Evolutionary conservation across 148 eudicot species (phyloP).

Genomic region (Cornus suecica): DNA sequence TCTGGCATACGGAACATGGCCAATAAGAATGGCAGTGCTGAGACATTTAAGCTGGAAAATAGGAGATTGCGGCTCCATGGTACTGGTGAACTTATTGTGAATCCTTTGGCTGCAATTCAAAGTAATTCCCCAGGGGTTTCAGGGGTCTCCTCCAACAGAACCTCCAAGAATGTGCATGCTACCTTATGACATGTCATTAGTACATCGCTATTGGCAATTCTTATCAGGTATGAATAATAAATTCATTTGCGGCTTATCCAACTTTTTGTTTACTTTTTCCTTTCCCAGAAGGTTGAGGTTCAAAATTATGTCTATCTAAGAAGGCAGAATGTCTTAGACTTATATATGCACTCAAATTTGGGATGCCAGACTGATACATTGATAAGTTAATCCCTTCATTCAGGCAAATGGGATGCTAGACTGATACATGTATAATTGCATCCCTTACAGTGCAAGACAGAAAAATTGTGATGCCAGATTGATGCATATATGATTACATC

Average conservation of each 20-base stretch:
- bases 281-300: too few relatives aligned
- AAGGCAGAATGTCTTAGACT: too few relatives aligned
- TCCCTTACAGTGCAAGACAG: background rate
- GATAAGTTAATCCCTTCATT: too few relatives aligned
- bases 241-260: background rate
- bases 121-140: conserved; percentile 32
- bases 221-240: background rate
- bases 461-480: too few relatives aligned
- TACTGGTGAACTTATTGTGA: conserved; percentile 57
- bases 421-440: too few relatives aligned
- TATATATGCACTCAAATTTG: background rate
- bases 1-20: conserved; percentile 22
- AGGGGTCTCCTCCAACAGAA: conserved; percentile 25
- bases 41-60: conserved; percentile 31
- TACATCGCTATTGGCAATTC: background rate
- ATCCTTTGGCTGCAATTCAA: conserved; percentile 74
- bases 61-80: conserved; percentile 45
- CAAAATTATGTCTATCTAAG: too few relatives aligned
- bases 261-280: too few relatives aligned
- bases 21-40: conserved; percentile 26
- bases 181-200: conserved; percentile 1
- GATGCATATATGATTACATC: too few relatives aligned
- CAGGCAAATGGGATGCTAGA: too few relatives aligned
- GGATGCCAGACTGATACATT: too few relatives aligned
- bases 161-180: conserved; percentile 3